Evolutionary conservation across 192 early-diverging fungal species (phyloP).

Genomic region (Linnemannia zychae): DNA sequence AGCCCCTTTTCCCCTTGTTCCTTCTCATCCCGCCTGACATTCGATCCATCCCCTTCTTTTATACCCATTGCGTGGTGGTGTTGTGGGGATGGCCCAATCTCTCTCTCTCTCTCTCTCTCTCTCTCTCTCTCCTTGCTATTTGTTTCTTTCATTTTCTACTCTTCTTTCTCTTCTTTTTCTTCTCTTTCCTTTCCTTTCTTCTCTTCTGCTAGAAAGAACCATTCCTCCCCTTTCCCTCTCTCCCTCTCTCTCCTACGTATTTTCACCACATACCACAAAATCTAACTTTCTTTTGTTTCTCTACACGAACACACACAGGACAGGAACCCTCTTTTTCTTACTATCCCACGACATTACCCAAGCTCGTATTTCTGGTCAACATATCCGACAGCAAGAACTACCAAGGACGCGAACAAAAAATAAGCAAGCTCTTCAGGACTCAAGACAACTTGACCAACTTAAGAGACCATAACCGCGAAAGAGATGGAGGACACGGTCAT

Average conservation of each 20-base stretch:
- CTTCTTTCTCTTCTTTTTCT: neutral
- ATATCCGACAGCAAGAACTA: neutral
- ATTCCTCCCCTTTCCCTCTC: neutral
- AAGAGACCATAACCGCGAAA: neutral
- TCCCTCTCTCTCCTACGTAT: neutral
- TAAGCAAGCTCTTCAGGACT: neutral
- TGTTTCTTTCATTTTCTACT: neutral
- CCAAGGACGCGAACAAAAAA: neutral
- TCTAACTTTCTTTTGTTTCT: neutral
- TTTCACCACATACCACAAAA: neutral
- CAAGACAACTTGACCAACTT: too few relatives aligned
- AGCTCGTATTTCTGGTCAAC: neutral
- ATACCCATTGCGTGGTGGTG: too few relatives aligned
- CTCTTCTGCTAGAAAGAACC: neutral
- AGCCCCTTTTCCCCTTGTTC: constrained; percentile 16
- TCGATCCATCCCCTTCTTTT: constrained; percentile 15
- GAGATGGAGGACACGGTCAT: constrained; percentile 18
- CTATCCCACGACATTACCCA: neutral
- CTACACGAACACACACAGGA: neutral
- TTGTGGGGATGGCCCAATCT: neutral
- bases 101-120: constrained; percentile 5
- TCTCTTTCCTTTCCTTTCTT: neutral
- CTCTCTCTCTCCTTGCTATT: neutral
- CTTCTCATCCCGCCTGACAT: constrained; percentile 31
- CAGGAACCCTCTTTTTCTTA: neutral